Evolutionary conservation across 2,329 filamentous ascomycete species (phyloP), one percentile per base, ranked within the genome.

Genomic region (Rutstroemia sp.): DNA sequence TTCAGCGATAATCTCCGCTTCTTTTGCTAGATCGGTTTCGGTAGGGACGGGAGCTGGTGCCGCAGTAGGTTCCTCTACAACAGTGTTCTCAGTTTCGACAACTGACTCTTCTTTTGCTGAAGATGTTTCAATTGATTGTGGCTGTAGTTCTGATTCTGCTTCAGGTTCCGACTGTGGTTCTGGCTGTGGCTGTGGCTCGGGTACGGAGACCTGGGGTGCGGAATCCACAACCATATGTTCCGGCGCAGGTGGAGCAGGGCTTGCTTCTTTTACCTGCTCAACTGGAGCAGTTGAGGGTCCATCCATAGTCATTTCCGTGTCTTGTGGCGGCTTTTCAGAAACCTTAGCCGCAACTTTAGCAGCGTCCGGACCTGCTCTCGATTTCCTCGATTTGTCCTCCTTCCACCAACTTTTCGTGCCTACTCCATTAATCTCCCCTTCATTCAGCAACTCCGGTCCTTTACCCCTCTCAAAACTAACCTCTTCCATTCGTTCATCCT

Each of bases 381-480:
- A 2, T 14, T 42, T 42, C 39, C 39, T 42, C 17, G 17, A 19
- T 42, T 16, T 48, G 14, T 44, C 19, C 10, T 48, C 51, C 47
- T 59, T 63, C 58, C 60, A 64, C 65, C 65, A 67, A 48, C 59
- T 63, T n/a, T 56, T 60, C 21, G 57, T 62, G 3, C 62, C 64
- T 36, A 64, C 42, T 1, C 60, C 63, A 12, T 56, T 63, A 19
- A 65, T 63, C 19, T 58, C 56, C 10, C 48, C 58, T 30, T 17
- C 34, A 44, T 52, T 44, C 9, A 46, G 17, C 7, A 51, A 47
- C 27, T 47, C 25, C 14, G 14, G 27, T 10, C 34, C 52, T 14
- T 53, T 56, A 27, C 60, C 61, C 36, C 63, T 57, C 54, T 60
- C 52, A 52, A 62, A 62, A 42, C 39, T 42, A n/a, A n/a, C 39